These are phyloP conservation scores for Pulveroboletus sp. DNA, from an alignment of 768 basidiomycete species.

Conservation along the genomic window DNA sequence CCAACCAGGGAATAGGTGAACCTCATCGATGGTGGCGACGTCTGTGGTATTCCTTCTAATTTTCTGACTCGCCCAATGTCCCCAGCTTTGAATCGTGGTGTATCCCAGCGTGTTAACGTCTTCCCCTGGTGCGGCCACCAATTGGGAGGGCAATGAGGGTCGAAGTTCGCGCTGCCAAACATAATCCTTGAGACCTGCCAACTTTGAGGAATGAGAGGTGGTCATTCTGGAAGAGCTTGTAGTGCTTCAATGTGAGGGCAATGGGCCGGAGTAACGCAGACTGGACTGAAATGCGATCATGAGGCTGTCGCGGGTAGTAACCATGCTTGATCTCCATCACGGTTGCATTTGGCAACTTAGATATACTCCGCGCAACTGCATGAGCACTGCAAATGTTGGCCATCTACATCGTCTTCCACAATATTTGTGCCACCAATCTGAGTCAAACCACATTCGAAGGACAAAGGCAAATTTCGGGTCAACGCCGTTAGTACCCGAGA, in stretches of 20 bases:
- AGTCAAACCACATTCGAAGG: too few relatives aligned
- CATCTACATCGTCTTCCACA: background rate
- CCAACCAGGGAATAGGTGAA: conserved; percentile 79
- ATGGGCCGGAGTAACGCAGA: background rate
- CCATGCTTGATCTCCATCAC: background rate
- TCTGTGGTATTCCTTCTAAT: conserved; percentile 31
- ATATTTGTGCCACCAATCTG: too few relatives aligned
- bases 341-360: background rate
- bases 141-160: conserved; percentile 19
- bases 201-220: conserved; percentile 29
- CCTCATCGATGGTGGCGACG: conserved; percentile 36
- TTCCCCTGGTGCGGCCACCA: conserved; percentile 18
- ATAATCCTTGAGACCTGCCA: conserved; percentile 45
- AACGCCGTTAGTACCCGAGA: too few relatives aligned
- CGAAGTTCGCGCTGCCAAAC: conserved; percentile 41
- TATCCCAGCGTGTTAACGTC: conserved; percentile 17
- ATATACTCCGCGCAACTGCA: background rate
- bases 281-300: conserved; percentile 12
- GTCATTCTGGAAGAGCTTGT: conserved; percentile 21
- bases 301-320: background rate
- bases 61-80: conserved; percentile 62
- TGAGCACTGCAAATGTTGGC: conserved; percentile 7
- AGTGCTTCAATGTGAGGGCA: conserved; percentile 1
- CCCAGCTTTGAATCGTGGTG: conserved; percentile 42
- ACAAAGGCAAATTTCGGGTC: too few relatives aligned